Evolutionary conservation across 371 early-diverging fungal genomes (phyloP), one percentile per base, ranked within the genome.

Genomic region (Mortierella sp.): DNA sequence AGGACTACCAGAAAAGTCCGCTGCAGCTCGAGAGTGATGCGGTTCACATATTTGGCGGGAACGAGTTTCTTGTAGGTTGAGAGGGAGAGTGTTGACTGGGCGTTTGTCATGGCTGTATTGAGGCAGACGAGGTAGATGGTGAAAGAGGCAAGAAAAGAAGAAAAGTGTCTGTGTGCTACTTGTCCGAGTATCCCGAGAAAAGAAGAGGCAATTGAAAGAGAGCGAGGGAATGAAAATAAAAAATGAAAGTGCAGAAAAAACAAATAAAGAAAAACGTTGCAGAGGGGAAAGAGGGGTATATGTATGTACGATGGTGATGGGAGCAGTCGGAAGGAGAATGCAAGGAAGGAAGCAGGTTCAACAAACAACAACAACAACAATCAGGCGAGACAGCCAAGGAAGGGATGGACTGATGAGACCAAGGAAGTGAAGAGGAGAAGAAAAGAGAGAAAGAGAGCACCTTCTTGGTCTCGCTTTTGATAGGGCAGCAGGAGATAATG

Each of bases 1-100:
- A 91, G 88, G 54, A 88, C 89, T 31, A 90, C 89, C 53, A 91
- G 88, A 53, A 91, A 90, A 1, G 91, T 81, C 54, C 79, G 76
- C 54, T 86, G 81, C 5, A 86, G 53, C 54, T 86, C 77, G 10
- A 86, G 77, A 11, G 70, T 67, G 55, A 86, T 26, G 59, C 74
- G 61, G 74, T 79, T 69, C 16, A 81, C 59, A 67, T 78, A 81
- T 51, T 79, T 81, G 37, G 79, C 43, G 0, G 86, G 86, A 48
- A 84, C 46, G 48, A 86, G 74, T 3, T 21, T 82, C 48, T 78
- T 37, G 24, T 74, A 74, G 5, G 51, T 44, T 16, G 70, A 46
- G 53, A 84, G 61, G 40, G 70, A 28, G 61, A 84, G 54, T 48
- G 78, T 84, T 74, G 81, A 84, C 50, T 80, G 81, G 28, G 74